These are phyloP conservation scores for Penicillium tannophilum DNA, from an alignment of 495 filamentous ascomycete genomes.

Conservation along the genomic window DNA sequence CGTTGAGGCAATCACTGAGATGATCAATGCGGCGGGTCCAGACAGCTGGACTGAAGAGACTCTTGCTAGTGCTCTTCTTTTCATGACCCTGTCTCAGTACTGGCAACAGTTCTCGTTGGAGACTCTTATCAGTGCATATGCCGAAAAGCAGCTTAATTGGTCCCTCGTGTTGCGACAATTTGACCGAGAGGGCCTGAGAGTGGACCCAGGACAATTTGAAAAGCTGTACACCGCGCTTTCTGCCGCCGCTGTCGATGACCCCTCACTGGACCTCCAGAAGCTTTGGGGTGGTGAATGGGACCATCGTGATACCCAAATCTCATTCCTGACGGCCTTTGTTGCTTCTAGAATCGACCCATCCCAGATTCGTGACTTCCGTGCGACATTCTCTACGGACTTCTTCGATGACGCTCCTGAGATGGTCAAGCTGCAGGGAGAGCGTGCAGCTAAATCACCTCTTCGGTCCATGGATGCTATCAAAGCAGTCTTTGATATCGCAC, in stretches of 20 bases:
- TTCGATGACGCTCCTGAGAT: slow-evolving; percentile 72
- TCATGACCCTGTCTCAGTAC: slow-evolving; percentile 72
- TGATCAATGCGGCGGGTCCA: slow-evolving; percentile 65
- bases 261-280: slow-evolving; percentile 70
- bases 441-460: slow-evolving; percentile 80
- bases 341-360: slow-evolving; percentile 77
- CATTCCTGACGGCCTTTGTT: slow-evolving; percentile 82
- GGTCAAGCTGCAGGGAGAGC: slow-evolving; percentile 68
- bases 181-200: slow-evolving; percentile 74
- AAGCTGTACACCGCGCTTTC: slow-evolving; percentile 75
- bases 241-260: slow-evolving; percentile 57
- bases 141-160: slow-evolving; percentile 71
- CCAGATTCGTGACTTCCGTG: slow-evolving; percentile 76
- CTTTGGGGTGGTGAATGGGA: slow-evolving; percentile 94
- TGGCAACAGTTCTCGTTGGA: slow-evolving; percentile 69
- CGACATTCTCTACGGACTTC: slow-evolving; percentile 74
- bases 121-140: slow-evolving; percentile 68
- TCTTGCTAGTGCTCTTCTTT: slow-evolving; percentile 78
- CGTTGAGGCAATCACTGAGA: slow-evolving; percentile 56
- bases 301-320: slow-evolving; percentile 81
- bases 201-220: slow-evolving; percentile 78
- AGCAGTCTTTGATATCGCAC: slow-evolving; percentile 75
- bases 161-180: slow-evolving; percentile 76
- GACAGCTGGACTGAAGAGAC: slow-evolving; percentile 78
- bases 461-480: slow-evolving; percentile 85